Evolutionary conservation across 176 grass and related monocot genomes (phyloP).

Genomic region (Oryza glumipatula): DNA sequence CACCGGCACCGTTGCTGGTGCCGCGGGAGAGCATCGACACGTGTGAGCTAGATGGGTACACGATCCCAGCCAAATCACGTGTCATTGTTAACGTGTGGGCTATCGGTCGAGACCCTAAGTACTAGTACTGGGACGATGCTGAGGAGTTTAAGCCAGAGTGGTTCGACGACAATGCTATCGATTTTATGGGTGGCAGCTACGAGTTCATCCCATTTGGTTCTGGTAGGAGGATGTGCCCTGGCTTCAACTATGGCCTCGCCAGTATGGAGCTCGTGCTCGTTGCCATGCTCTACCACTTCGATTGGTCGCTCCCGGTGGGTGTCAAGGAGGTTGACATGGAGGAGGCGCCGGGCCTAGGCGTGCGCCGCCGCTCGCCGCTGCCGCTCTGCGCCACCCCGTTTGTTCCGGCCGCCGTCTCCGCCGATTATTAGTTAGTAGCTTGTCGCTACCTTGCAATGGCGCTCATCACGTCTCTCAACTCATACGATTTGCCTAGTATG

Average conservation of each 20-base stretch:
- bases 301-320: slow-evolving; percentile 49
- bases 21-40: too few species aligned
- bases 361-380: slow-evolving; percentile 47
- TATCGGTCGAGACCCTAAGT: too few species aligned
- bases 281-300: slow-evolving; percentile 43
- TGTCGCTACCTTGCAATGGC: too few species aligned
- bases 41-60: too few species aligned
- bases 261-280: slow-evolving; percentile 50
- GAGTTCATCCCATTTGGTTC: slow-evolving; percentile 50
- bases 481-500: too few species aligned
- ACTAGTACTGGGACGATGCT: too few species aligned
- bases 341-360: slow-evolving; percentile 45
- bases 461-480: too few species aligned
- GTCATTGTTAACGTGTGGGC: too few species aligned
- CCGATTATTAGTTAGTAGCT: neutral
- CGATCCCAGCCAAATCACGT: too few species aligned
- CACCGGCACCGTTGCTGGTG: too few species aligned
- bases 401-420: neutral
- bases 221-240: slow-evolving; percentile 47
- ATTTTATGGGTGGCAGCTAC: slow-evolving; percentile 51
- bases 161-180: slow-evolving; percentile 32
- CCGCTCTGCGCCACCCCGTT: slow-evolving; percentile 51
- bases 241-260: slow-evolving; percentile 52
- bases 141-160: slow-evolving; percentile 52
- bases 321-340: slow-evolving; percentile 40